Evolutionary conservation across 805 yeast species (phyloP), one percentile per base, ranked within the genome.

Genomic region (Barnettozyma sp.): DNA sequence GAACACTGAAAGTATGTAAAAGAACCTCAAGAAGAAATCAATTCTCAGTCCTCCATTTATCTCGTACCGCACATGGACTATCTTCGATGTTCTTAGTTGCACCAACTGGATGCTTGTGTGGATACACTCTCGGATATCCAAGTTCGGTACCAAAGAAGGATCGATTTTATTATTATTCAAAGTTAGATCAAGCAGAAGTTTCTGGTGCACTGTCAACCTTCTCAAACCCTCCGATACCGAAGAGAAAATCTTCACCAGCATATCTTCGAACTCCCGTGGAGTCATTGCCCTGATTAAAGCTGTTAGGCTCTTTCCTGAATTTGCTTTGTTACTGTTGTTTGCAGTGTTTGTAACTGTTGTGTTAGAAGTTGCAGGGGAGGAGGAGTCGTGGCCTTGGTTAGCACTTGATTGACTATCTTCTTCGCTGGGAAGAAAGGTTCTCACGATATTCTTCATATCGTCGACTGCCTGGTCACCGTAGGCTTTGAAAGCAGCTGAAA

Each of bases 141-240:
- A 55, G 12, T 76, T 70, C 59, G 78, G 70, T 6, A 80, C 56
- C 46, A 59, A 52, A 15, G 50, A 47, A 5, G 61, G 66, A 11
- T 59, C 56, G 31, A 55, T 39, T 9, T 37, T 31, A 25, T 33
- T 28, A 13, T 52, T 49, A 34, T 68, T 71, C 21, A 81, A 58
- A 0, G 94, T 78, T 35, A 82, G 53, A 45, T 85, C 92, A 11
- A 92, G 65, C 20, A 90, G 57, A 5, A 84, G 48, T 55, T 86
- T 87, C 52, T 87, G 94, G 40, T 87, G 95, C 7, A 73, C 62
- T 1, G 84, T 75, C 21, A 88, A 62, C 39, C 95, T 69, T 43
- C 90, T 65, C 18, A 87, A 62, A 14, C 85, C 77, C 49, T 82
- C 94, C 0, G 86, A 74, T 3, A 82, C 64, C 15, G 73, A 69